Evolutionary conservation across 2,329 filamentous ascomycete species (phyloP).

Genomic region (Cordyceps fumosorosea): DNA sequence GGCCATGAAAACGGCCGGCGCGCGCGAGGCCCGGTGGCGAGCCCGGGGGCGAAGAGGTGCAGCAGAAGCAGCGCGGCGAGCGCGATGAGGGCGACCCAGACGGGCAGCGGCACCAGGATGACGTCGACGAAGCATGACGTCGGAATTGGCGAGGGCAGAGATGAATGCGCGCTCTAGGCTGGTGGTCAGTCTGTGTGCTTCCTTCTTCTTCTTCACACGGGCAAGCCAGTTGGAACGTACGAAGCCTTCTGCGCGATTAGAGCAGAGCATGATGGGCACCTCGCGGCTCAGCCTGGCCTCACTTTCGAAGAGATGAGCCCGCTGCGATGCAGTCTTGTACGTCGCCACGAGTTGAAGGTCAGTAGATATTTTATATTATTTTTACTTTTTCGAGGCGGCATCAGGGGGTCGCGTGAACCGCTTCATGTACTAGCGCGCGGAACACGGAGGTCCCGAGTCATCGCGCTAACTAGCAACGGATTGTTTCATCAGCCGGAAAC

Average conservation of each 20-base stretch:
- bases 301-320: not conserved
- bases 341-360: not conserved
- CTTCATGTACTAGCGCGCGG: constrained; percentile 7
- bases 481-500: not conserved
- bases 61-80: not conserved
- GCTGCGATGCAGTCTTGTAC: not conserved
- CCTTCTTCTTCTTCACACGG: too few relatives aligned
- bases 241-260: constrained; percentile 8
- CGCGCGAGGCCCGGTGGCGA: not conserved
- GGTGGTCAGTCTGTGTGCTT: not conserved
- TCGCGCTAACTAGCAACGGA: not conserved
- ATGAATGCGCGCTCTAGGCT: not conserved
- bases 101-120: constrained; percentile 8
- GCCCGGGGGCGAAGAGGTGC: not conserved
- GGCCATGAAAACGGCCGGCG: not conserved
- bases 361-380: not conserved
- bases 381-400: not conserved
- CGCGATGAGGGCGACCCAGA: constrained; percentile 5
- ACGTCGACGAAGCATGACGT: constrained; percentile 11
- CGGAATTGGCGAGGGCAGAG: not conserved
- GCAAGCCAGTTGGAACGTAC: not conserved
- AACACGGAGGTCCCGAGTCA: not conserved
- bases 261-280: not conserved
- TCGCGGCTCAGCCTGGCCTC: not conserved
- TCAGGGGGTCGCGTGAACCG: not conserved